Evolutionary conservation across 805 yeast genomes (phyloP).

Genomic region (Wickerhamiella slavikovae): DNA sequence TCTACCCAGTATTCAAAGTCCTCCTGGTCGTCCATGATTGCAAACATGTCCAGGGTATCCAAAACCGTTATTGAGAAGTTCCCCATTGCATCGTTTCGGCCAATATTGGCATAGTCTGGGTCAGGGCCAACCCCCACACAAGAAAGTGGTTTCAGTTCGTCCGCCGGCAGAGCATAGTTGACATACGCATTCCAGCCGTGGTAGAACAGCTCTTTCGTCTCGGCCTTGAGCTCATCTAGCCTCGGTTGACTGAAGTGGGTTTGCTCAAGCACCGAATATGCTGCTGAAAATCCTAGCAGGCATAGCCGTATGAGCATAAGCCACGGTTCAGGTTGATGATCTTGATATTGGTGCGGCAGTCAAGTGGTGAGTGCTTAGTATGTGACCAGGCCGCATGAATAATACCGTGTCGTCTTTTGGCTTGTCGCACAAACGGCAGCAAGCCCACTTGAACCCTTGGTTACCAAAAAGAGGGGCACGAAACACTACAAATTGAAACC

Average conservation of each 20-base stretch:
- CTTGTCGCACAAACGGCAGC: too few species aligned
- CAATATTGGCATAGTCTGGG: slow-evolving; percentile 30
- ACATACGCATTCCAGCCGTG: slow-evolving; percentile 62
- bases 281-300: not conserved
- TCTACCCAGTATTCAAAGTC: slow-evolving; percentile 29
- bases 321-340: too few species aligned
- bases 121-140: slow-evolving; percentile 56
- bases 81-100: slow-evolving; percentile 68
- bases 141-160: slow-evolving; percentile 51
- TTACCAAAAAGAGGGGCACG: too few species aligned
- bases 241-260: not conserved
- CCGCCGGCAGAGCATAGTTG: slow-evolving; percentile 54
- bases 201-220: slow-evolving; percentile 37
- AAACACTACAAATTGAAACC: too few species aligned
- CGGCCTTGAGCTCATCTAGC: slow-evolving; percentile 12
- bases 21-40: slow-evolving; percentile 44
- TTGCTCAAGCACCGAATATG: slow-evolving; percentile 2
- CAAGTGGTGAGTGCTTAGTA: too few species aligned
- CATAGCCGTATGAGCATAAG: too few species aligned
- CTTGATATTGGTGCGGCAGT: too few species aligned
- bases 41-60: slow-evolving; percentile 62
- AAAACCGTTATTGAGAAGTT: slow-evolving; percentile 60
- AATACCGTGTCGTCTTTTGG: too few species aligned
- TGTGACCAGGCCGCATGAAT: too few species aligned
- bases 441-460: too few species aligned